Percentiles rank a stretch among this genome's conserved stretches.
phyloP scores from a whole-genome alignment of 305 asterid species.

The Caryopteris hybrid region DNA sequence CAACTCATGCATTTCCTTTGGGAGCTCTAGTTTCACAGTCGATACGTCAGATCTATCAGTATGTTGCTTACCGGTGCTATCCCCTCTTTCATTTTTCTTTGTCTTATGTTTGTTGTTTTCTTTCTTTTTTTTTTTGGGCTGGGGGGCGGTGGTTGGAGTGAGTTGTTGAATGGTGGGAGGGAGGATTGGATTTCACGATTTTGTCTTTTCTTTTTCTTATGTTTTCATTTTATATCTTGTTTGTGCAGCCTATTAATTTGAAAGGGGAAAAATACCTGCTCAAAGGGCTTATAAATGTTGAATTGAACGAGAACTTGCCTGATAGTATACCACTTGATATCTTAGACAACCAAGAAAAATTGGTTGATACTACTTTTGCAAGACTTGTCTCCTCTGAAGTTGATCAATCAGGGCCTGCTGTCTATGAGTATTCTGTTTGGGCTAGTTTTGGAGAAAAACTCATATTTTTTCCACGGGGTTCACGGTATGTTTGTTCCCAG shows the following conservation, averaged over 20 bases:
- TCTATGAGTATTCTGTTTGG: conserved; percentile 78
- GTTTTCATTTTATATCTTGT: conserved; percentile 23
- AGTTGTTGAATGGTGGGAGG: conserved; percentile 10
- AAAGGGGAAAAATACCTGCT: conserved; percentile 88
- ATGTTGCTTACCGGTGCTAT: conserved; percentile 26
- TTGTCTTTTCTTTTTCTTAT: conserved; percentile 8
- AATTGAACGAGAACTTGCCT: conserved; percentile 47
- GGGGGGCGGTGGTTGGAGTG: neutral
- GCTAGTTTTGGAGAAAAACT: conserved; percentile 65
- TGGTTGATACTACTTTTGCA: conserved; percentile 56
- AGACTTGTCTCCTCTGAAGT: conserved; percentile 36
- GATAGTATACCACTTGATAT: conserved; percentile 59
- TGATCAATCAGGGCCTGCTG: conserved; percentile 42
- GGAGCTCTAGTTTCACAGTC: conserved; percentile 58
- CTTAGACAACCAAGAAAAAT: conserved; percentile 47
- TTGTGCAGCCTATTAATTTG: conserved; percentile 72
- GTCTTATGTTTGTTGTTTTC: conserved; percentile 7
- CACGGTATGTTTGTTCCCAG: conserved; percentile 45
- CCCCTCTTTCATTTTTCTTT: neutral
- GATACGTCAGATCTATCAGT: conserved; percentile 73
- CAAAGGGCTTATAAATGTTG: conserved; percentile 64
- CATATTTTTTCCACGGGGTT: conserved; percentile 68
- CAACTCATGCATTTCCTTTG: conserved; percentile 82
- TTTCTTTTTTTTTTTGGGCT: conserved; percentile 15
- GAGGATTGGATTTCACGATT: neutral